Evolutionary conservation across 495 filamentous ascomycete genomes (phyloP), one percentile per base, ranked within the genome.

Genomic region (Xylona heveae): DNA sequence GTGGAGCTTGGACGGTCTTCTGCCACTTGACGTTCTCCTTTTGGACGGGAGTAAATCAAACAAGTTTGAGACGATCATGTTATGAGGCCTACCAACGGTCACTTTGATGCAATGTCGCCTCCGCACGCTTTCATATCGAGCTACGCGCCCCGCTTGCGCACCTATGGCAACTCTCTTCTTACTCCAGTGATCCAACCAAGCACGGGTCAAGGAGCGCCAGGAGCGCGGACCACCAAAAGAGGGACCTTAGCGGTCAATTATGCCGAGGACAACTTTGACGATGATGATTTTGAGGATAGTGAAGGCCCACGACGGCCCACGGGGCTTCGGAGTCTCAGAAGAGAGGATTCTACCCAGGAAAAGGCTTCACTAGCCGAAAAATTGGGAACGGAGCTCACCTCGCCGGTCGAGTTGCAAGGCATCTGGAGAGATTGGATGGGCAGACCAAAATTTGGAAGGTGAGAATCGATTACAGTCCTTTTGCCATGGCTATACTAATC

Each of bases 241-340:
- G 90, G 88, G 23, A 95, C 88, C 2, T 81, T 79, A 24, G 79
- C 82, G 27, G 84, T 94, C 46, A 95, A 93, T 51, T 99, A 99
- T 44, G 84, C 88, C 19, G 88, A 99, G 50, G 82, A 94, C 44
- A 84, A 79, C 12, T 91, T 66, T 42, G 88, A 94, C 34, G 83
- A 97, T 50, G 75, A 88, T 31, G 83, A 93, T 42, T 85, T 93
- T 38, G 83, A 93, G 23, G 84, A 92, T 27, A 78, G 70, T 26
- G 78, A 83, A 45, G 68, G 60, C 20, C 71, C 73, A 25, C 68
- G 80, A 34, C 69, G 78, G 28, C 80, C 74, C 31, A 93, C 81
- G 5, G 88, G 83, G 21, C 53, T 83, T 51, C 72, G 83, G 37
- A 94, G 74, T 44, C 58, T 84, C 39, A 59, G 78, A 39, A 64